These are phyloP conservation scores for Schwanniomyces pseudopolymorphus DNA, from an alignment of 805 yeast genomes.

Conservation along the genomic window DNA sequence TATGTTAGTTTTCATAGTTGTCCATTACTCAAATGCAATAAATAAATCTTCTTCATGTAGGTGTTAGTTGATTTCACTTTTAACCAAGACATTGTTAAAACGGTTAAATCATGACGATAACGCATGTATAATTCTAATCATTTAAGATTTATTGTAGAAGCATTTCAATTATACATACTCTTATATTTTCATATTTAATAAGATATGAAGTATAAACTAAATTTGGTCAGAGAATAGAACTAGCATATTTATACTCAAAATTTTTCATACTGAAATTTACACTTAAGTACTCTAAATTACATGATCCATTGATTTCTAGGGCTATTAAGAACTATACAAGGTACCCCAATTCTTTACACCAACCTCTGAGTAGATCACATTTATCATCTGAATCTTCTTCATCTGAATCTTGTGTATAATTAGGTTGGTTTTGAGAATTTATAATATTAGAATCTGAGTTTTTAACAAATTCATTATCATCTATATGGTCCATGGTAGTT, in stretches of 20 bases:
- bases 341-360: slow-evolving; percentile 14
- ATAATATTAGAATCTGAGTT: not conserved
- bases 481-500: not conserved
- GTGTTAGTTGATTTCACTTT: slow-evolving; percentile 48
- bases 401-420: slow-evolving; percentile 10
- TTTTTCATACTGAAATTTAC: slow-evolving; percentile 2
- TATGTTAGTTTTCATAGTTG: not conserved
- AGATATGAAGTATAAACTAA: not conserved
- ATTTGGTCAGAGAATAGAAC: not conserved
- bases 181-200: not conserved
- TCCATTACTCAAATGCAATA: not conserved
- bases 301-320: not conserved
- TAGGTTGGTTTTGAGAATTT: not conserved
- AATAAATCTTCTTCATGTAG: slow-evolving; percentile 29
- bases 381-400: slow-evolving; percentile 15
- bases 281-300: not conserved
- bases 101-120: slow-evolving; percentile 47
- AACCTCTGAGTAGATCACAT: slow-evolving; percentile 11
- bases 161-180: not conserved
- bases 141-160: slow-evolving; percentile 3
- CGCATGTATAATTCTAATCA: slow-evolving; percentile 38
- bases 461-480: not conserved
- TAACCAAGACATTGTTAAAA: slow-evolving; percentile 34
- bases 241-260: not conserved
- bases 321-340: slow-evolving; percentile 3